Conservation (phyloP, 2,329 filamentous ascomycete genomes). For the Hypoxylon sp. region DNA sequence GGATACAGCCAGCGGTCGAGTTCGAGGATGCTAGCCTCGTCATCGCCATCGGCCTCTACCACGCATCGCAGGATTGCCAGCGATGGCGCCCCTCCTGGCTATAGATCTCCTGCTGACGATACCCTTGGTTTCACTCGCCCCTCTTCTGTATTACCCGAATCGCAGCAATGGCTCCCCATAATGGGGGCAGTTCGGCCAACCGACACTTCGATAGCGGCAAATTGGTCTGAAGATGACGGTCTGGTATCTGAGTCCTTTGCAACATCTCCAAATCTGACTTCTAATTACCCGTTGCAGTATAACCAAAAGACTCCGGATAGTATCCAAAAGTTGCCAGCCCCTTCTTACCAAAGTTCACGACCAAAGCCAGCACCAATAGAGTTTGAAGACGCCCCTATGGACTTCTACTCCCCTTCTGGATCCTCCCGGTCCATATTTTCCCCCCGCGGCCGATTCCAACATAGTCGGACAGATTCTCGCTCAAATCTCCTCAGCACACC, state of each 20-base stretch:
- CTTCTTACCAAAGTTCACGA: constrained; percentile 20
- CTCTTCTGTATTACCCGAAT: constrained; percentile 31
- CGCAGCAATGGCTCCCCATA: constrained; percentile 34
- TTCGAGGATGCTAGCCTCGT: constrained; percentile 14
- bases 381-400: constrained; percentile 39
- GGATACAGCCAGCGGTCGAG: constrained; percentile 26
- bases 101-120: constrained; percentile 27
- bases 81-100: constrained; percentile 38
- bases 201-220: constrained; percentile 12
- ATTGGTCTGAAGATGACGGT: constrained; percentile 33
- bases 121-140: constrained; percentile 5
- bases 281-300: constrained; percentile 9
- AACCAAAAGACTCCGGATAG: not conserved
- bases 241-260: constrained; percentile 22
- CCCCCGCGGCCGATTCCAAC: constrained; percentile 35
- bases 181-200: constrained; percentile 8
- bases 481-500: constrained; percentile 43
- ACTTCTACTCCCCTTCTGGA: constrained; percentile 33
- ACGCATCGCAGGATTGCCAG: constrained; percentile 27
- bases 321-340: constrained; percentile 5
- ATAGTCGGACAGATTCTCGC: constrained; percentile 40
- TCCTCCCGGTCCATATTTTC: constrained; percentile 38
- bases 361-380: constrained; percentile 43
- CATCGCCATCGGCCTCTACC: constrained; percentile 16
- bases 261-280: constrained; percentile 11